Evolutionary conservation across 306 rosid species (phyloP).

Genomic region (Begonia fuchsioides): DNA sequence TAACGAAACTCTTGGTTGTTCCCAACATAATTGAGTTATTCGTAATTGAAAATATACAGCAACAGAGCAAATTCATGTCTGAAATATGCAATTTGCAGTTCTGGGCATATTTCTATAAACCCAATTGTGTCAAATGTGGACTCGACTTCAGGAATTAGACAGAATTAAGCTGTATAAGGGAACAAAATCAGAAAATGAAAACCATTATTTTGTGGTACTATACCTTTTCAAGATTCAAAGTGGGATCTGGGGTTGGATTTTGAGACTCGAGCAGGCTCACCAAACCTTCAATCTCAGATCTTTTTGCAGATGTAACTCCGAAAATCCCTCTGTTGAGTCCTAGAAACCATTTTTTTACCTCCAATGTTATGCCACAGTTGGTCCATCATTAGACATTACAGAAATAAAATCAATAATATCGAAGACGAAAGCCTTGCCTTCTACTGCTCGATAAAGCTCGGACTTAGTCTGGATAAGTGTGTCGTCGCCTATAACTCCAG

Average conservation of each 20-base stretch:
- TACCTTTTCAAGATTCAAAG: slow-evolving; percentile 54
- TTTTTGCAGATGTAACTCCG: slow-evolving; percentile 62
- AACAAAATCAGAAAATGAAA: background rate
- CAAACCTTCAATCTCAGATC: slow-evolving; percentile 46
- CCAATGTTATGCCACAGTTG: background rate
- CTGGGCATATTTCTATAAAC: no score
- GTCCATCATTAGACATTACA: background rate
- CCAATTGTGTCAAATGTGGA: no score
- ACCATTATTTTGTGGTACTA: background rate
- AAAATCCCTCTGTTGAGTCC: slow-evolving; percentile 75
- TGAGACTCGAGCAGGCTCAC: slow-evolving; percentile 53
- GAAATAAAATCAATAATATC: background rate
- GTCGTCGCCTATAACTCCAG: slow-evolving; percentile 34
- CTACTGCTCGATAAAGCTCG: slow-evolving; percentile 36
- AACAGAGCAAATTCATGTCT: no score
- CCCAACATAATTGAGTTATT: no score
- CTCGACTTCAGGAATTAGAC: no score
- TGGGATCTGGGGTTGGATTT: slow-evolving; percentile 64
- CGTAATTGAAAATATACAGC: no score
- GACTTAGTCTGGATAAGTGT: slow-evolving; percentile 30
- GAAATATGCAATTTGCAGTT: no score
- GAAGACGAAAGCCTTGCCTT: slow-evolving; percentile 26
- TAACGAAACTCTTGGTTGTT: no score
- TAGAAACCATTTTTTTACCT: slow-evolving; percentile 15
- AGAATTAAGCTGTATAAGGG: no score